These are phyloP conservation scores for Cladosporium sp. DNA, from an alignment of 2,329 filamentous ascomycete species.

Conservation along the genomic window DNA sequence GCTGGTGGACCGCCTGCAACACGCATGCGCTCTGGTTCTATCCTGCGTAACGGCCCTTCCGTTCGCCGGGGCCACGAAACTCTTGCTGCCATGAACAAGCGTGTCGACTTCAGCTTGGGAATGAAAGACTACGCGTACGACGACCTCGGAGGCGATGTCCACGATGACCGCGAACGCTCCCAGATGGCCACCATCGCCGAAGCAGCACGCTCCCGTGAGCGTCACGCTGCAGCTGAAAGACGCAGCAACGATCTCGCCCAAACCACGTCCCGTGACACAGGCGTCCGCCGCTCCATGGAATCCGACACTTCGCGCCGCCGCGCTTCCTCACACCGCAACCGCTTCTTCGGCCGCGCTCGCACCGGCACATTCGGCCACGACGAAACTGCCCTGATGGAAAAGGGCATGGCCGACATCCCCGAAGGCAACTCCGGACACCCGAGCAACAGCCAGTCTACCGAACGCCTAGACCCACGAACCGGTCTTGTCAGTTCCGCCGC, in stretches of 20 bases:
- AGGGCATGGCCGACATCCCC: conserved; percentile 42
- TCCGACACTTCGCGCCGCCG: conserved; percentile 31
- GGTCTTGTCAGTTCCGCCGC: conserved; percentile 37
- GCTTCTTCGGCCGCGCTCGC: conserved; percentile 54
- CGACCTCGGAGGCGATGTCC: conserved; percentile 66
- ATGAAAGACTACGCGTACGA: conserved; percentile 61
- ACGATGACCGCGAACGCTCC: conserved; percentile 55
- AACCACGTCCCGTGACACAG: conserved; percentile 30
- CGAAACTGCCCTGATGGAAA: conserved; percentile 38
- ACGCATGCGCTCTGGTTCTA: conserved; percentile 49
- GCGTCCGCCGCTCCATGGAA: conserved; percentile 37
- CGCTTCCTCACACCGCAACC: conserved; percentile 56
- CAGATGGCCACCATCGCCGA: conserved; percentile 46
- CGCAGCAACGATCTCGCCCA: conserved; percentile 26
- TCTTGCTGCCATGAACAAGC: conserved; percentile 59
- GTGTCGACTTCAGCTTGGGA: conserved; percentile 71
- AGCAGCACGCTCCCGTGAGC: conserved; percentile 38
- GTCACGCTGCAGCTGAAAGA: conserved; percentile 27
- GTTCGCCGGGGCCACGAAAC: conserved; percentile 54
- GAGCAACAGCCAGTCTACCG: conserved; percentile 15
- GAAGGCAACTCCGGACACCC: conserved; percentile 29
- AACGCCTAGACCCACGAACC: conserved; percentile 36
- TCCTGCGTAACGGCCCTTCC: conserved; percentile 54
- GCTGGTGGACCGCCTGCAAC: conserved; percentile 24
- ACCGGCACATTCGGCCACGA: conserved; percentile 27